Conservation (phyloP, 805 yeast genomes). For the Metschnikowia kofuensis region DNA sequence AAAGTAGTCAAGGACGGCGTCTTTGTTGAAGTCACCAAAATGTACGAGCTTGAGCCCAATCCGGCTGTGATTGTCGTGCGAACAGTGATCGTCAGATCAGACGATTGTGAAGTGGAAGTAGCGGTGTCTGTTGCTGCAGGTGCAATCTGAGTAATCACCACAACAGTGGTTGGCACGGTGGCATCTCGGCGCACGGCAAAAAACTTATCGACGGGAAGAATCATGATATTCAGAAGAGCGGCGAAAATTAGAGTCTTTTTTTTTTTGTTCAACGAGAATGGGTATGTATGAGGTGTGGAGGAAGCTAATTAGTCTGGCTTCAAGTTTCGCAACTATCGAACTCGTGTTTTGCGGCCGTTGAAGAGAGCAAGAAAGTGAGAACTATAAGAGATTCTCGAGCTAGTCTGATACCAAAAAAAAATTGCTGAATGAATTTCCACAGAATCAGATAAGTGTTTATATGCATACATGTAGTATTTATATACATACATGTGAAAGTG, state of each 20-base stretch:
- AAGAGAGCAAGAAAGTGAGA: neutral
- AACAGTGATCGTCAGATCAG: slow-evolving; percentile 2
- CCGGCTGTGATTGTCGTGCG: slow-evolving; percentile 3
- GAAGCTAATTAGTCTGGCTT: neutral
- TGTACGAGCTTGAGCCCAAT: neutral
- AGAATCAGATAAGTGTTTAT: too few species aligned
- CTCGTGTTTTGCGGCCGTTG: neutral
- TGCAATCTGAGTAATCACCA: slow-evolving; percentile 6
- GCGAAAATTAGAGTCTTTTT: too few species aligned
- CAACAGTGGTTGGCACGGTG: slow-evolving; percentile 7
- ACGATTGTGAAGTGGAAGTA: neutral
- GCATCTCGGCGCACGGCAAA: slow-evolving; percentile 3
- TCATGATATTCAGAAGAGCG: neutral
- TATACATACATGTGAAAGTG: neutral
- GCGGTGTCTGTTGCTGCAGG: slow-evolving; percentile 1
- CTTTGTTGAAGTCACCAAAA: neutral
- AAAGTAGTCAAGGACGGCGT: neutral
- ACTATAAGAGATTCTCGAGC: too few species aligned
- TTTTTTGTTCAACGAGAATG: neutral
- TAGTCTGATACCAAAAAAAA: too few species aligned
- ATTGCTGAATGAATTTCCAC: neutral
- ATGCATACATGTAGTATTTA: neutral
- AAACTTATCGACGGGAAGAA: neutral
- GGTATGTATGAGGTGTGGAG: neutral
- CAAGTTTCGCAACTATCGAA: neutral